Evolutionary conservation across 495 filamentous ascomycete genomes (phyloP), one percentile per base, ranked within the genome.

Genomic region (Penicillium cataractarum): DNA sequence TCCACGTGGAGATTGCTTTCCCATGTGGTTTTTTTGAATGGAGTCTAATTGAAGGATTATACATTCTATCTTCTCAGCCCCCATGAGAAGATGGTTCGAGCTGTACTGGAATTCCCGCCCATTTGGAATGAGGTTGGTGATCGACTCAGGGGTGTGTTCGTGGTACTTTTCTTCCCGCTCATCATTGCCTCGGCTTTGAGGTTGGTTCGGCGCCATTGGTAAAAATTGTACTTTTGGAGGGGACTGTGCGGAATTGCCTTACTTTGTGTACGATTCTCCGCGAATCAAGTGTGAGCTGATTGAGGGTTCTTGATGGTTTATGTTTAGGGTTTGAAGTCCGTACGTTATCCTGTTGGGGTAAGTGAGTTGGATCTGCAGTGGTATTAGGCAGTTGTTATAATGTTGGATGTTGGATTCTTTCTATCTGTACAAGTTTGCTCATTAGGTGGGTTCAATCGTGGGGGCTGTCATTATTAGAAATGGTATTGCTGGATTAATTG

Each of bases 1-100:
- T 52, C 60, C 64, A 66, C 60, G 64, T 66, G 64, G 55, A 29
- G 8, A 8, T 3, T 4, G 10, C 15, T 15, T 31, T 52, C 57
- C 61, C 65, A 67, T 64, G 61, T 64, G 65, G 61, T 46, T 50
- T 50, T 46, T 50, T 50, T 13, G 32, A 33, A 26, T 32, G 5
- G 26, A 32, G 60, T 39, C 35, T 29, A 46, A 22, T 29, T 17
- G 13, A 6, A 29, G 13, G n/a, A n/a, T 15, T 27, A 27, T 21
- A 50, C 5, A 12, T 26, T 27, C 22, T 27, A 29, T 29, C 26
- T 2, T 21, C 22, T 50, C 21, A 39, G 35, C 35, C 35, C 17
- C 17, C 4, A 24, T 3, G 21, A n/a, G 22, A 27, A 13, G 2
- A n/a, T n/a, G 13, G 24, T 17, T 50, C n/a, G 10, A 17, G 6